These are phyloP conservation scores for Naumovozyma castellii DNA, from an alignment of 805 yeast species.

Conservation along the genomic window DNA sequence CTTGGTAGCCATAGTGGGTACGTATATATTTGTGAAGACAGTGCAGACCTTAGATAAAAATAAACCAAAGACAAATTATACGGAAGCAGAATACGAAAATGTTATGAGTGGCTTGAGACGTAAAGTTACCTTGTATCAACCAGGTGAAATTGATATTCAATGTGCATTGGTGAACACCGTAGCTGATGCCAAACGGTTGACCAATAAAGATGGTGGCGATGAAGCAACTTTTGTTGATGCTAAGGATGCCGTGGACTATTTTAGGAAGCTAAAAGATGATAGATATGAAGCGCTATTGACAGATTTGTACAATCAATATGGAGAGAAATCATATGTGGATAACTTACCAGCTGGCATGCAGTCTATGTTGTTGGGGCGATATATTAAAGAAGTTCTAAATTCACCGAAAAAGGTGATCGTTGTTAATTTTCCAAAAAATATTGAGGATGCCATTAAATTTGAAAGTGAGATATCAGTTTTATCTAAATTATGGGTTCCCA, in stretches of 20 bases:
- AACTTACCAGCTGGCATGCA: slow-evolving; percentile 31
- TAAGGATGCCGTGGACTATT: slow-evolving; percentile 36
- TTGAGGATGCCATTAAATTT: slow-evolving; percentile 61
- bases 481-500: slow-evolving; percentile 29
- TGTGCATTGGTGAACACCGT: slow-evolving; percentile 27
- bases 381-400: slow-evolving; percentile 19
- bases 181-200: slow-evolving; percentile 16
- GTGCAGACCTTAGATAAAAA: slow-evolving; percentile 31
- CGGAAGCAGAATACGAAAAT: slow-evolving; percentile 35
- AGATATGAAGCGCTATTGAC: slow-evolving; percentile 45
- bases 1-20: slow-evolving; percentile 37
- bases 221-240: slow-evolving; percentile 40
- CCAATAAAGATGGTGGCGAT: slow-evolving; percentile 9
- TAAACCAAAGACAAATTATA: slow-evolving; percentile 27
- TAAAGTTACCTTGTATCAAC: slow-evolving; percentile 35
- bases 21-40: slow-evolving; percentile 34
- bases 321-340: slow-evolving; percentile 20
- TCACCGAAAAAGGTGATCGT: slow-evolving; percentile 40
- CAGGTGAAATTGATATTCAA: slow-evolving; percentile 35
- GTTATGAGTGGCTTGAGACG: slow-evolving; percentile 43
- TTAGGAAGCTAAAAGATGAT: slow-evolving; percentile 35
- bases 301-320: slow-evolving; percentile 28
- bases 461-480: slow-evolving; percentile 58
- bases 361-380: slow-evolving; percentile 27
- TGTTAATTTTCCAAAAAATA: slow-evolving; percentile 49